These are phyloP conservation scores for Penicillium janthinellum DNA, from an alignment of 2,329 filamentous ascomycete genomes.

Conservation along the genomic window DNA sequence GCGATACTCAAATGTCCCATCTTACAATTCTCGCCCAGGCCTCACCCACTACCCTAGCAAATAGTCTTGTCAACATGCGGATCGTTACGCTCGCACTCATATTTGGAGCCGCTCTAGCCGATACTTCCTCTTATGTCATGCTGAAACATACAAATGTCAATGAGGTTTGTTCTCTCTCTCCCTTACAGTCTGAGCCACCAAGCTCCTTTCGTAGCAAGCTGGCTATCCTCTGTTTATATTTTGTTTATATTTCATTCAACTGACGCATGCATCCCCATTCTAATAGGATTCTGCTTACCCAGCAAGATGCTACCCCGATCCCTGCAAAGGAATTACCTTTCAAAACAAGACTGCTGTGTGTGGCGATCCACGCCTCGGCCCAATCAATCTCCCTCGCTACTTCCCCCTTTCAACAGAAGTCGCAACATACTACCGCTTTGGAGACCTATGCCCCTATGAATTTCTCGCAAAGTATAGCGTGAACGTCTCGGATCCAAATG, in stretches of 20 bases:
- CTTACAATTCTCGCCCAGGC: neutral
- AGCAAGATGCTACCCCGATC: conserved; percentile 8
- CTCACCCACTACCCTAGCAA: neutral
- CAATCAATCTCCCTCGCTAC: conserved; percentile 13
- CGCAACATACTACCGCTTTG: conserved; percentile 25
- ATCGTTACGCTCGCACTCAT: neutral
- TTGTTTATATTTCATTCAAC: neutral
- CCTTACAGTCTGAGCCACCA: neutral
- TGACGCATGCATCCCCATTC: neutral
- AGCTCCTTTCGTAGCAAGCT: neutral
- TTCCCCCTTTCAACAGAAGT: conserved; percentile 23
- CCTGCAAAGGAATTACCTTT: conserved; percentile 14
- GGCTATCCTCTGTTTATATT: neutral
- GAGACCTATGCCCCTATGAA: conserved; percentile 20
- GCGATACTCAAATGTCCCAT: too few relatives aligned
- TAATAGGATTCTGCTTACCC: conserved; percentile 13
- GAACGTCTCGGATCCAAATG: neutral
- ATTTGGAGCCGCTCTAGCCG: neutral
- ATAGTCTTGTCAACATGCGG: neutral
- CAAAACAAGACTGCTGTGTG: conserved; percentile 20
- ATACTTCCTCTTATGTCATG: neutral
- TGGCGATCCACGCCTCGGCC: conserved; percentile 23
- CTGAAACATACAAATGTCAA: neutral
- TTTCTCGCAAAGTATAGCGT: conserved; percentile 20
- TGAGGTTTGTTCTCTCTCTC: neutral